Evolutionary conservation across 495 filamentous ascomycete species (phyloP).

Genomic region (Annulohypoxylon bovei): DNA sequence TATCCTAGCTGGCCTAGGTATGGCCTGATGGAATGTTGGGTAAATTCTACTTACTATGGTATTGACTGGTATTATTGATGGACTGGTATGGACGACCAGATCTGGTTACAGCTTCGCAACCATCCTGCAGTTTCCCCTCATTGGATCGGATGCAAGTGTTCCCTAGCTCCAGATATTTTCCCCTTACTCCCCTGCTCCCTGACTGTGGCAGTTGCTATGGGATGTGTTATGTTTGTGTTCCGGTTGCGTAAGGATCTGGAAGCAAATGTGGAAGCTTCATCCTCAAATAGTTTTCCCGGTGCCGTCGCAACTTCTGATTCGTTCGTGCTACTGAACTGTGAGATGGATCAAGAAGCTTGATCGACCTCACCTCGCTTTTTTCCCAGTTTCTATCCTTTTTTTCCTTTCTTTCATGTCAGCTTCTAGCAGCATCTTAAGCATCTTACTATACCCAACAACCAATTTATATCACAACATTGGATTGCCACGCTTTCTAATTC

Average conservation of each 20-base stretch:
- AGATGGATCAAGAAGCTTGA: conserved; percentile 43
- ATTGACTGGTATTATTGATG: background rate
- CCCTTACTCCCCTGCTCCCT: conserved; percentile 21
- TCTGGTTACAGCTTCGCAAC: conserved; percentile 30
- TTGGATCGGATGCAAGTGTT: conserved; percentile 42
- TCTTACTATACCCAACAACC: conserved; percentile 16
- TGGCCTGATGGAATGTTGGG: conserved; percentile 24
- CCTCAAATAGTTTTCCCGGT: conserved; percentile 47
- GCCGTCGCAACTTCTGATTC: conserved; percentile 47
- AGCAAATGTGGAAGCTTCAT: conserved; percentile 42
- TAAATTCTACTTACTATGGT: conserved; percentile 28
- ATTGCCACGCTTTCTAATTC: conserved; percentile 3
- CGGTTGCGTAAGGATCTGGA: conserved; percentile 38
- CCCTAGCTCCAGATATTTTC: conserved; percentile 22
- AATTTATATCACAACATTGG: conserved; percentile 17
- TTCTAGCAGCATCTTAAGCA: conserved; percentile 13
- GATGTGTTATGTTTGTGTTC: conserved; percentile 14
- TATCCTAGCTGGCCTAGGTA: too few relatives aligned
- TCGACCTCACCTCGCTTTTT: conserved; percentile 47
- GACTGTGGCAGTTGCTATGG: conserved; percentile 7
- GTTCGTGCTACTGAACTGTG: conserved; percentile 42
- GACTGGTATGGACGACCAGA: background rate
- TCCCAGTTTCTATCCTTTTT: conserved; percentile 34
- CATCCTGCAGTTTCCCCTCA: conserved; percentile 38
- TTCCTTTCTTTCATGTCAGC: conserved; percentile 28